Base-by-base conservation (phyloP, 768 basidiomycete species). In the Boletus fagicola region DNA sequence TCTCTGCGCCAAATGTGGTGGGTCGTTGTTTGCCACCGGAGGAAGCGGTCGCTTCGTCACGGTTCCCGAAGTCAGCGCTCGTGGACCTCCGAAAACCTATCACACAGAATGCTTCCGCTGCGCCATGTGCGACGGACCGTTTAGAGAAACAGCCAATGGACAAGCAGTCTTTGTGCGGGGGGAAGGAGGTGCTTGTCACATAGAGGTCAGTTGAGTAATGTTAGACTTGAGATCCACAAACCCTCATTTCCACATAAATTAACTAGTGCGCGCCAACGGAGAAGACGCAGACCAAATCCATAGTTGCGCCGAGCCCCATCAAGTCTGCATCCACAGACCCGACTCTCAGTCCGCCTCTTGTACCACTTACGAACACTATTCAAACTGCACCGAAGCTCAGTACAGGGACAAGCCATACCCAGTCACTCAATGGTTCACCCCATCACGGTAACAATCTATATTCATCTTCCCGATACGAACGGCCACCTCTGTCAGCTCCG, bases 61-160 rank as follows among this genome's bases (percentile, higher is more conserved):
- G 2, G 81, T 91, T 30, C 88, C 90, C 8, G 82, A 80, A 55
- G 70, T 74, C 50, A 71, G 67, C 36, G 63, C 71, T 2, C 67
- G 63, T 54, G 76, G 75, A 18, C 72, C 75, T 24, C 78, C 83
- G n/a, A 79, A 80, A 68, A 78, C 79, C 22, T 93, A 88, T 64
- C 91, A 94, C 62, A 77, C 81, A 4, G 80, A 83, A 43, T 94
- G 91, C 68, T 92, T 94, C 71, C 83, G 79, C 51, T 94, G 91
- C 64, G 75, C 70, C 22, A 74, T 87, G 22, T 94, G 91, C 63
- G 75, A 82, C 44, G 78, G 80, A 18, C 66, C 77, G 10, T 90
- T 94, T 63, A 81, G 80, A 59, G 87, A 88, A 66, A 75, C 74
- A 36, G 73, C 74, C 49, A 80, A 77, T 22, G 87, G 88, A 1